Evolutionary conservation across 345 rosid species (phyloP).

Genomic region (Eucalyptus caleyi): DNA sequence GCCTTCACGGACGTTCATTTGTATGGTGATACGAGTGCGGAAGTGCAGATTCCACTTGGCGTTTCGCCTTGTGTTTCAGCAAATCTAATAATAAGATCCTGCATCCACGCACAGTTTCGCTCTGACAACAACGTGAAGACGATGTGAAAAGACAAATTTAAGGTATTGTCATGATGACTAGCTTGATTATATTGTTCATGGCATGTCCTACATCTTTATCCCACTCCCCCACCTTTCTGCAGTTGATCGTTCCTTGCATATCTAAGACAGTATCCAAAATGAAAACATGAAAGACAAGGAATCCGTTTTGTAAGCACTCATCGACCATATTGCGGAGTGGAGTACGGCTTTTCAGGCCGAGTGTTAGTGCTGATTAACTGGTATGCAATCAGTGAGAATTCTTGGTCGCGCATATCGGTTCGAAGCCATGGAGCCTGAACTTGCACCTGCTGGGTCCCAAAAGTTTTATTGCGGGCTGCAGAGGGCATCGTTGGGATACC

Average conservation of each 20-base stretch:
- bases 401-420: neutral
- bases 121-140: slow-evolving; percentile 29
- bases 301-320: neutral
- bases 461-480: neutral
- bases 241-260: slow-evolving; percentile 19
- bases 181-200: slow-evolving; percentile 27
- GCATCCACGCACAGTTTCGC: neutral
- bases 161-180: slow-evolving; percentile 79
- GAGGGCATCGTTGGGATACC: neutral
- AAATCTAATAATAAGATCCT: neutral
- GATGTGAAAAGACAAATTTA: slow-evolving; percentile 93
- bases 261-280: slow-evolving; percentile 31
- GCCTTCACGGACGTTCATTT: neutral
- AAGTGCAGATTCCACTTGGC: neutral
- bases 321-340: neutral
- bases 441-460: neutral
- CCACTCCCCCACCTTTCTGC: slow-evolving; percentile 18
- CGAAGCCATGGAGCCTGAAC: neutral
- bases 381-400: neutral
- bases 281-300: slow-evolving; percentile 26
- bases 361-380: neutral
- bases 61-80: neutral
- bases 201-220: slow-evolving; percentile 47
- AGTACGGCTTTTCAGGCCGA: neutral
- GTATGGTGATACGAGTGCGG: neutral